These are phyloP conservation scores for Chaetoceros muelleri DNA, from an alignment of 108 stramenopile genomes.

Conservation along the genomic window DNA sequence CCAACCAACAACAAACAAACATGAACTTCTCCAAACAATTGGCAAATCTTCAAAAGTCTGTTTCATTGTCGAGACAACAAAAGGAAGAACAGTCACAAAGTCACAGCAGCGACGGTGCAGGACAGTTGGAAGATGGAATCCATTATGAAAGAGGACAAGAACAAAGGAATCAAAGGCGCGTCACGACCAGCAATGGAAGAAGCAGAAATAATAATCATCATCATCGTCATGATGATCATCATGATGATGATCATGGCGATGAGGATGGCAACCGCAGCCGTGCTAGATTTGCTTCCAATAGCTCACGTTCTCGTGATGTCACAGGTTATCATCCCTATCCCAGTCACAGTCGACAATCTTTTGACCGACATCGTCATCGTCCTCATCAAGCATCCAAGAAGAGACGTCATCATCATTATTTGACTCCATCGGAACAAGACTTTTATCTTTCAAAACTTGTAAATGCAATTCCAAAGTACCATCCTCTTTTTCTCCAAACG, in stretches of 20 bases:
- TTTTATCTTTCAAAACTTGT: not conserved
- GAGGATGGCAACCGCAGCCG: constrained; percentile 10
- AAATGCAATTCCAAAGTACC: not conserved
- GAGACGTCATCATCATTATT: not conserved
- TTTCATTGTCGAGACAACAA: no score
- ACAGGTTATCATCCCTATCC: not conserved
- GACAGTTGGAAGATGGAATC: constrained; percentile 7
- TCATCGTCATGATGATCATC: not conserved
- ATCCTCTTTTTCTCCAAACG: not conserved
- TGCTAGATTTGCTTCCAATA: constrained; percentile 4
- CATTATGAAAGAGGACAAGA: constrained; percentile 4
- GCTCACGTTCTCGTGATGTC: no score
- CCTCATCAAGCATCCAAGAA: no score
- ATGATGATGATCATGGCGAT: constrained; percentile 3
- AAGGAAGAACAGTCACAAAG: no score
- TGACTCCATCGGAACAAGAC: not conserved
- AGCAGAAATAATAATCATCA: constrained; percentile 1
- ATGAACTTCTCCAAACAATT: constrained; percentile 49
- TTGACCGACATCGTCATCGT: no score
- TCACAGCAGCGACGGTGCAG: constrained; percentile 1
- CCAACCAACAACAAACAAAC: constrained; percentile 1
- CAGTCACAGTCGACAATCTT: constrained; percentile 2
- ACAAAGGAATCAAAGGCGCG: constrained; percentile 4
- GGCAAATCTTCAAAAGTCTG: constrained; percentile 42
- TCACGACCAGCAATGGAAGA: constrained; percentile 6